These are phyloP conservation scores for Calonectria hongkongensis DNA, from an alignment of 2,329 filamentous ascomycete species.

Conservation along the genomic window DNA sequence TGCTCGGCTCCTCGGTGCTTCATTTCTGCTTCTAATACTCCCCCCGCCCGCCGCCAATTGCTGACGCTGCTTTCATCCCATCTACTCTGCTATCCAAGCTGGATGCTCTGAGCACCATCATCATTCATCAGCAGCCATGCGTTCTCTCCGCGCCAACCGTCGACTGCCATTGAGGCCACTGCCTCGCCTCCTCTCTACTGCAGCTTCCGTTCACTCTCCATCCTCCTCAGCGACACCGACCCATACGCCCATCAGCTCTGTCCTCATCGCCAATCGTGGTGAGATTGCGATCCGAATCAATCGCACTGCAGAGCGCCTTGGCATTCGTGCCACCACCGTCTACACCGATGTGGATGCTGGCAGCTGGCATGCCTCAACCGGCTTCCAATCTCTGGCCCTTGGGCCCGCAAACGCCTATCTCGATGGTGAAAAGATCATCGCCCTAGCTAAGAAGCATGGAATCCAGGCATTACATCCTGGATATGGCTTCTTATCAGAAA, in stretches of 20 bases:
- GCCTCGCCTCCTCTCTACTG: slow-evolving; percentile 62
- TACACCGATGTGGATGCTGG: slow-evolving; percentile 94
- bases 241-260: slow-evolving; percentile 78
- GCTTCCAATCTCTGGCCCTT: slow-evolving; percentile 88
- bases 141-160: slow-evolving; percentile 72
- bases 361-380: slow-evolving; percentile 91
- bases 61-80: neutral
- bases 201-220: slow-evolving; percentile 57
- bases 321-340: slow-evolving; percentile 93
- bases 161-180: slow-evolving; percentile 68
- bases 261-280: slow-evolving; percentile 96
- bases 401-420: slow-evolving; percentile 91
- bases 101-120: slow-evolving; percentile 21
- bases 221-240: slow-evolving; percentile 59
- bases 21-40: slow-evolving; percentile 33
- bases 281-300: slow-evolving; percentile 97
- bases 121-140: slow-evolving; percentile 64
- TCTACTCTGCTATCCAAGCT: neutral
- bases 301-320: slow-evolving; percentile 89
- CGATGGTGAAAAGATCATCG: slow-evolving; percentile 94
- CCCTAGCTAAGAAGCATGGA: slow-evolving; percentile 87
- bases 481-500: slow-evolving; percentile 97
- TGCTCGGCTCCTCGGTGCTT: slow-evolving; percentile 32
- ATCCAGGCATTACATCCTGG: slow-evolving; percentile 96
- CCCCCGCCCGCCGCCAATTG: slow-evolving; percentile 3